Evolutionary conservation across 345 rosid genomes (phyloP).

Genomic region (Salix exigua): DNA sequence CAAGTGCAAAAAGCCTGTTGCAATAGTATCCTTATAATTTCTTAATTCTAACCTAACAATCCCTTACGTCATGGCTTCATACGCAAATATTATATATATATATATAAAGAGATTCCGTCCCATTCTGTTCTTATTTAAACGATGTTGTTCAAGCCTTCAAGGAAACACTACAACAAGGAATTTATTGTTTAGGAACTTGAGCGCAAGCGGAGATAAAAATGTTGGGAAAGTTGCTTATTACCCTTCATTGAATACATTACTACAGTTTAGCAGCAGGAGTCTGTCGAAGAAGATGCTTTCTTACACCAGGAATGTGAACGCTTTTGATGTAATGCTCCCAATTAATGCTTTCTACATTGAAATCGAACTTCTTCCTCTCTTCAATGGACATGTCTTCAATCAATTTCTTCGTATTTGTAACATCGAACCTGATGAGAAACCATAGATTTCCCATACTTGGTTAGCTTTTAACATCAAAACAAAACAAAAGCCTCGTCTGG

Average conservation of each 20-base stretch:
- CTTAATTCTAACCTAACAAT: too few relatives aligned
- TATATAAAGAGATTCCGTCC: too few relatives aligned
- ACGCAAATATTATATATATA: too few relatives aligned
- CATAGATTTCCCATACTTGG: background rate
- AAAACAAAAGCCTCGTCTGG: background rate
- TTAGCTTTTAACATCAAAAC: background rate
- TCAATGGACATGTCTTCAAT: slow-evolving; percentile 26
- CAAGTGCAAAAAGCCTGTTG: too few relatives aligned
- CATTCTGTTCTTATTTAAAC: too few relatives aligned
- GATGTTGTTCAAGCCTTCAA: too few relatives aligned
- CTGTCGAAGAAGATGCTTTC: background rate
- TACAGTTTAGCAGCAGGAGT: background rate
- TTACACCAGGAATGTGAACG: slow-evolving; percentile 29
- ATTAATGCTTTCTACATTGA: slow-evolving; percentile 28
- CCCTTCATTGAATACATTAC: background rate
- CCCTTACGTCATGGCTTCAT: too few relatives aligned
- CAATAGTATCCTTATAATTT: too few relatives aligned
- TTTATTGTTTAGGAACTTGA: too few relatives aligned
- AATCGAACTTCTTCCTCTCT: slow-evolving; percentile 30
- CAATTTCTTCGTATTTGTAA: slow-evolving; percentile 23
- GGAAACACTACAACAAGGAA: too few relatives aligned
- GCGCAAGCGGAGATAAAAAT: too few relatives aligned
- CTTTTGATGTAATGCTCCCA: slow-evolving; percentile 38
- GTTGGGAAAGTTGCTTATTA: too few relatives aligned
- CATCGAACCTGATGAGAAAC: slow-evolving; percentile 29